phyloP scores from a whole-genome alignment of 2,329 filamentous ascomycete species.

The Cyphellophora attinorum region DNA sequence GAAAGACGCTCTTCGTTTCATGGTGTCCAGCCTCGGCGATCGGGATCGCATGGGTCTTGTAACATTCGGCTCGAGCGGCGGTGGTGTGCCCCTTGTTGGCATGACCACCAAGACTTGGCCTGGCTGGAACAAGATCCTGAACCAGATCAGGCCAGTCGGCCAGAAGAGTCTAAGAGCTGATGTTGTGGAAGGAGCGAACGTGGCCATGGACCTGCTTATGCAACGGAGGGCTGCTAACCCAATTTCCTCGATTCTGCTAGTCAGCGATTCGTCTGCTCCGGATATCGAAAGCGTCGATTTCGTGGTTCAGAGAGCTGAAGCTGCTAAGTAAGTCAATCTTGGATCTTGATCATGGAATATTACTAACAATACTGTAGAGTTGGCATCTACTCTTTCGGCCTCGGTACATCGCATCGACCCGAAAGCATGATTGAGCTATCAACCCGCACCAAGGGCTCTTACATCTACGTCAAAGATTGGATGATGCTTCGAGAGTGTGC shows the following conservation, averaged over 20 bases:
- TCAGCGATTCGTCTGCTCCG: conserved; percentile 92
- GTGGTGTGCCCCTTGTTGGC: conserved; percentile 88
- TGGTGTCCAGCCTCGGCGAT: conserved; percentile 81
- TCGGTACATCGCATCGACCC: conserved; percentile 94
- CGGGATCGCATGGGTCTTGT: conserved; percentile 94
- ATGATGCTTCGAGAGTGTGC: conserved; percentile 99
- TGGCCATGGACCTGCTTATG: conserved; percentile 98
- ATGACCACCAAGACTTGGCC: conserved; percentile 95
- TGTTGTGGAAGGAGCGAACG: conserved; percentile 93
- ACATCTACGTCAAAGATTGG: conserved; percentile 99
- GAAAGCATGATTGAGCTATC: conserved; percentile 98
- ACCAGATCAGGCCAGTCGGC: conserved; percentile 82
- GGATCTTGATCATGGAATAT: neutral
- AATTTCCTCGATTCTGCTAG: conserved; percentile 87
- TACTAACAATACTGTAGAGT: conserved; percentile 47
- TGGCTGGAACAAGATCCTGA: conserved; percentile 79
- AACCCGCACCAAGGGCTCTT: conserved; percentile 88
- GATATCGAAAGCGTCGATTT: conserved; percentile 96
- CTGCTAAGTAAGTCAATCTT: conserved; percentile 65
- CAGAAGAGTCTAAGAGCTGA: conserved; percentile 95
- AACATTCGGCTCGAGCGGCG: conserved; percentile 89
- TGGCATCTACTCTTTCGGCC: conserved; percentile 88
- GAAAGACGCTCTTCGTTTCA: conserved; percentile 81
- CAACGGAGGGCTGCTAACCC: conserved; percentile 93
- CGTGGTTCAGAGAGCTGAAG: conserved; percentile 90